Base-by-base conservation (phyloP, 1,284 basidiomycete species). In the Leccinum pachyderme region DNA sequence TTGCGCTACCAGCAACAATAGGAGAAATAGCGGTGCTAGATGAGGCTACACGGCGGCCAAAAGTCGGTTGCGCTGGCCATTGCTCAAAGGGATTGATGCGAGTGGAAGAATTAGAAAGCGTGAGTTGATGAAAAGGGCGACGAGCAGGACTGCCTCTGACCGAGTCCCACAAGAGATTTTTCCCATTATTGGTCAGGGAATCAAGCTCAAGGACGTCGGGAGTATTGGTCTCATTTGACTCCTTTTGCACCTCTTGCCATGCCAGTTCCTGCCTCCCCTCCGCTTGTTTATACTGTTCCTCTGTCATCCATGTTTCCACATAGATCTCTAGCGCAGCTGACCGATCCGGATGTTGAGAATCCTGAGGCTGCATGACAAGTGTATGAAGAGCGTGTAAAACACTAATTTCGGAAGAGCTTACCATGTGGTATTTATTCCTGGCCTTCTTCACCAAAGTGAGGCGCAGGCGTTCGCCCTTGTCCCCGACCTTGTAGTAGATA, bases 321-420 rank as follows among this genome's bases (percentile, higher is more conserved):
- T 81, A 84, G 31, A 91, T 81, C 56, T 87, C 81, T 18, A 89
- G 72, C 56, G 83, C 81, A 13, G 78, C 81, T 56, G 80, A 73
- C 47, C 81, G 80, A 68, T 91, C 89, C 3, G 86, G 86, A 67
- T 91, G 89, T 53, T 82, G 76, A 15, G 89, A 91, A 64, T 91
- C 89, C 54, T 79, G 73, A 3, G 89, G 89, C 89, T 91, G 59
- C 29, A 53, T 37, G 33, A 24, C 32, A 41, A n/a, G 37, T 39
- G 50, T 53, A 48, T 63, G 9, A 59, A 47, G 35, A 49, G 27
- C 57, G 27, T 31, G 54, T 33, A 5, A 33, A 49, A 49, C 22
- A 24, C 5, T 24, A 28, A 25, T 35, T 4, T 5, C 7, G 0
- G 24, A 49, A 49, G 32, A 5, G 69, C 81, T 55, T 63, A 89